Base-by-base conservation (phyloP, 75 land plant species). In the Picea glauca region DNA sequence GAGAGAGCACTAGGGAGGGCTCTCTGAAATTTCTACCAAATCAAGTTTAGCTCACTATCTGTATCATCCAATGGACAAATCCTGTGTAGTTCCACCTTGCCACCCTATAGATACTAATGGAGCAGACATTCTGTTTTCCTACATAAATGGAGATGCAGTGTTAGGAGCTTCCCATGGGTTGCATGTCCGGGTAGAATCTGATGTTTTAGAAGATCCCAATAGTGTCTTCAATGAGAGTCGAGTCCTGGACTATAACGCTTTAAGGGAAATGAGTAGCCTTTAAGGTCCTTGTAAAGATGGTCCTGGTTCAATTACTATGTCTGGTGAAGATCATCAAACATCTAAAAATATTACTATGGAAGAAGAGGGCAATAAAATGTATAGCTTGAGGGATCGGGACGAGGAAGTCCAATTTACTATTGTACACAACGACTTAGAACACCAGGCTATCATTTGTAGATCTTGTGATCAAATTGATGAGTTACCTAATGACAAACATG, bases 381-480 rank as follows among this genome's bases (percentile, higher is more conserved):
- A 68, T n/a, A 67, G n/a, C 72, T 68, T 68, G 72, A 68, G 72
- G 46, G 72, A 68, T 18, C 38, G 72, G 72, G 72, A 68, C 38
- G 72, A 68, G 43, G 72, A 68, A 43, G 72, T 68, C 18, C 72
- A 68, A 38, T 68, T 68, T 68, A 68, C 50, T 38, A 50, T 68
- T 68, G 72, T 68, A 33, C 38, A 43, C 18, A 68, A 68, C 38
- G 72, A 68, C 2, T 68, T 50, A 68, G 72, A 68, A 68, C 72
- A 68, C 50, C 72, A 68, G 50, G 72, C 72, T 68, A 21, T 68
- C 18, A 68, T 68, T 68, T 68, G 72, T 38, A 18, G 72, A 68
- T 68, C 72, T 17, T 68, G 72, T 68, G 72, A 68, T 68, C 50
- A 68, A 20, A 68, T 68, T 68, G 72, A 68, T 68, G 72, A 68